Conservation (phyloP, 345 rosid species). For the Sisymbrium altissimum region DNA sequence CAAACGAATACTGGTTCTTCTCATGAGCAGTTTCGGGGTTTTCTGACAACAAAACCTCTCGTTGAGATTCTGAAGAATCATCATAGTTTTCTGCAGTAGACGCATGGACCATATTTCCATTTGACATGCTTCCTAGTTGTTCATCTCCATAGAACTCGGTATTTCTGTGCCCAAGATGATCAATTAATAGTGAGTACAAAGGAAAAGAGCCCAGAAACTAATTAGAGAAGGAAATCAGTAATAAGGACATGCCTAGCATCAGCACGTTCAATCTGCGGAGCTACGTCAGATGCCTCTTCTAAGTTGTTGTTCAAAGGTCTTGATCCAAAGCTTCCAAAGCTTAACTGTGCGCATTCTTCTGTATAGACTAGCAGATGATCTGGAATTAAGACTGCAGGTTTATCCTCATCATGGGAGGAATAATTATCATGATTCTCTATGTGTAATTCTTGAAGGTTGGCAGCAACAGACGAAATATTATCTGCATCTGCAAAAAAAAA, state of each 20-base stretch:
- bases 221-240: background rate
- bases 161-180: constrained; percentile 42
- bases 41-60: constrained; percentile 62
- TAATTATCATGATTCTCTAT: constrained; percentile 51
- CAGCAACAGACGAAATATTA: constrained; percentile 42
- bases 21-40: constrained; percentile 45
- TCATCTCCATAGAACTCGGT: constrained; percentile 71
- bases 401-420: constrained; percentile 48
- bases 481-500: constrained; percentile 52
- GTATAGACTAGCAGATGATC: constrained; percentile 80
- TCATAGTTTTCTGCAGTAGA: constrained; percentile 53
- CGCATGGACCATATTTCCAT: constrained; percentile 51
- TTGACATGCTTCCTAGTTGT: constrained; percentile 52
- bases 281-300: constrained; percentile 55
- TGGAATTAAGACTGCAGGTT: constrained; percentile 78
- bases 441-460: constrained; percentile 55
- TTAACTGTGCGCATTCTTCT: constrained; percentile 76
- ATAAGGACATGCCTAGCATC: constrained; percentile 55
- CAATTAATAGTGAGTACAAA: background rate
- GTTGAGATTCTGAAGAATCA: constrained; percentile 50
- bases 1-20: constrained; percentile 63
- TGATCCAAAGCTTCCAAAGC: constrained; percentile 84
- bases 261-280: constrained; percentile 44
- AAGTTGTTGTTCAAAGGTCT: constrained; percentile 48
- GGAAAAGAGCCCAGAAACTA: background rate